Percentiles rank a stretch among this genome's conserved stretches.
These are phyloP conservation scores for Nidula microcarpa DNA, from an alignment of 768 basidiomycete species.

Conservation along the genomic window DNA sequence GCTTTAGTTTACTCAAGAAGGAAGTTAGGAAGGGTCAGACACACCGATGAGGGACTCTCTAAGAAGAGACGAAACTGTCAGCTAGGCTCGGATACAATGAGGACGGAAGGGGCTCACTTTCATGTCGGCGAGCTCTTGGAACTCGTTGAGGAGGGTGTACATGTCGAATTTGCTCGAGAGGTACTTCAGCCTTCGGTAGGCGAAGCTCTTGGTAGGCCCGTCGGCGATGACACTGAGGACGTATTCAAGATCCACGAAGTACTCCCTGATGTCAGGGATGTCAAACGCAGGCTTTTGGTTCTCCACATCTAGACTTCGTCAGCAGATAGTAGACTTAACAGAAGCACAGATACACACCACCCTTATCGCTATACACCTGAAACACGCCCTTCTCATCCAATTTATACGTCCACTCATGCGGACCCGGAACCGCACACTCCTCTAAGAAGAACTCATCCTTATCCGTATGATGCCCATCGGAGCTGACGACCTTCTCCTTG, in stretches of 20 bases:
- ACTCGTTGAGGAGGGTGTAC: slow-evolving; percentile 89
- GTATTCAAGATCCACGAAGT: slow-evolving; percentile 94
- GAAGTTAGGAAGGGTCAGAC: slow-evolving; percentile 4
- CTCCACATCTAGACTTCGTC: slow-evolving; percentile 9
- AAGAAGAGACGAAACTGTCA: slow-evolving; percentile 1
- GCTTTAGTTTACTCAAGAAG: not conserved
- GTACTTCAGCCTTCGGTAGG: slow-evolving; percentile 88
- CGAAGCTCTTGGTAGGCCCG: slow-evolving; percentile 95
- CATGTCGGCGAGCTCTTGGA: slow-evolving; percentile 93
- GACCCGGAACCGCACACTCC: slow-evolving; percentile 70
- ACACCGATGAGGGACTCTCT: slow-evolving; percentile 84
- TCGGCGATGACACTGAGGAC: slow-evolving; percentile 88
- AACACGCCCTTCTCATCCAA: slow-evolving; percentile 90
- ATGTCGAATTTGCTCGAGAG: slow-evolving; percentile 92
- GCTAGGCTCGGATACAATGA: not conserved
- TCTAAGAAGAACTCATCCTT: slow-evolving; percentile 64
- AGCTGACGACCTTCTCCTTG: slow-evolving; percentile 40
- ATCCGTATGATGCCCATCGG: slow-evolving; percentile 25
- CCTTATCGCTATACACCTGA: slow-evolving; percentile 64
- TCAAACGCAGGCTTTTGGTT: slow-evolving; percentile 60
- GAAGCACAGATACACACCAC: slow-evolving; percentile 20
- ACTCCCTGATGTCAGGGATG: slow-evolving; percentile 86
- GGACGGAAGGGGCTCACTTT: slow-evolving; percentile 56
- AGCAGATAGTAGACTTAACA: not conserved
- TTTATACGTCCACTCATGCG: slow-evolving; percentile 59